These are phyloP conservation scores for Umbellularia californica DNA, from an alignment of 164 flowering plant species.

Conservation along the genomic window DNA sequence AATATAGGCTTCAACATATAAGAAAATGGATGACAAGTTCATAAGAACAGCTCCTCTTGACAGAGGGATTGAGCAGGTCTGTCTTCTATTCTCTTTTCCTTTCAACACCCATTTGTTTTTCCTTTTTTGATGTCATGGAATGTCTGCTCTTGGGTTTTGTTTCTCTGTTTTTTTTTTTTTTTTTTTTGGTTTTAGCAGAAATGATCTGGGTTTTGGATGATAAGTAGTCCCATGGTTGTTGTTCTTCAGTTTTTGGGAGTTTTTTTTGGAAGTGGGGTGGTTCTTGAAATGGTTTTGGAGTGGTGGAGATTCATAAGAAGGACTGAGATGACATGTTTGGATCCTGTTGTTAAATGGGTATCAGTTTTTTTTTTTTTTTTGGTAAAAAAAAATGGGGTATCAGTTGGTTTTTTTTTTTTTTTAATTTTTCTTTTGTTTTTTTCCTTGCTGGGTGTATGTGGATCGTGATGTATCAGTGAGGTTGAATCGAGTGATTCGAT, in stretches of 20 bases:
- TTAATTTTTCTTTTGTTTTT: background rate
- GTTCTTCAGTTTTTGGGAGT: background rate
- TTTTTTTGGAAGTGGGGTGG: background rate
- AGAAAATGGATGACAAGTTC: slow-evolving; percentile 33
- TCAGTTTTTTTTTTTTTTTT: background rate
- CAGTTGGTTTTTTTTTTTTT: background rate
- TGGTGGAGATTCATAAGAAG: background rate
- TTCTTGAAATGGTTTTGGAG: background rate
- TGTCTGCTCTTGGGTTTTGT: background rate
- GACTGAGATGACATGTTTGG: background rate
- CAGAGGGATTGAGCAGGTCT: slow-evolving; percentile 49
- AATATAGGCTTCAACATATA: background rate
- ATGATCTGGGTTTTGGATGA: background rate
- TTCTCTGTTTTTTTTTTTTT: background rate
- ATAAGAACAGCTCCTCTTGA: slow-evolving; percentile 20
- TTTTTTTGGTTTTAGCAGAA: background rate
- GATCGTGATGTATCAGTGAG: background rate
- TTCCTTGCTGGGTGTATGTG: background rate
- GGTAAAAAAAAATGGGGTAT: background rate
- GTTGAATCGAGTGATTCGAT: background rate
- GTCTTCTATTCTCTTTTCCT: background rate
- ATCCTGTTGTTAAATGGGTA: background rate
- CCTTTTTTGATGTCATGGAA: background rate
- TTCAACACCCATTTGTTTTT: background rate
- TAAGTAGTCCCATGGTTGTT: background rate